Evolutionary conservation across 495 filamentous ascomycete species (phyloP).

Genomic region (Peziza echinospora): DNA sequence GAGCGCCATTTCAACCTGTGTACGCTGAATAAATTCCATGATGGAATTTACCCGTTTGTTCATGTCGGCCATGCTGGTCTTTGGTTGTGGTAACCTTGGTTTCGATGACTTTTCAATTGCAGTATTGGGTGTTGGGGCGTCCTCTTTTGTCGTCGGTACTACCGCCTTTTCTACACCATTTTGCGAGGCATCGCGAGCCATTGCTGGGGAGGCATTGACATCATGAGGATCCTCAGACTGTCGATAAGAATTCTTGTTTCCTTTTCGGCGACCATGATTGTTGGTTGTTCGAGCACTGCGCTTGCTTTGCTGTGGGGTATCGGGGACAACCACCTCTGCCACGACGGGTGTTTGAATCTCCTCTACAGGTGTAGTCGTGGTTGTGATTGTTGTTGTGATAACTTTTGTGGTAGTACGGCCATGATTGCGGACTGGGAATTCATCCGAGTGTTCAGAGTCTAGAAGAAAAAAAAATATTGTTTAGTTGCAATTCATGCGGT

Average conservation of each 20-base stretch:
- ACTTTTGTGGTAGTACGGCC: constrained; percentile 8
- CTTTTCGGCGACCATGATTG: constrained; percentile 19
- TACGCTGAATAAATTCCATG: constrained; percentile 72
- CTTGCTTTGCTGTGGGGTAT: constrained; percentile 13
- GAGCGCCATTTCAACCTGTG: constrained; percentile 69
- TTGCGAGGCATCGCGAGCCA: constrained; percentile 20
- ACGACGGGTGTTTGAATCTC: constrained; percentile 11
- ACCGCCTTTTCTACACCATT: constrained; percentile 15
- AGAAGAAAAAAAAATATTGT: too few species aligned
- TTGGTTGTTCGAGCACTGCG: constrained; percentile 6
- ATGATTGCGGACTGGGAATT: constrained; percentile 15
- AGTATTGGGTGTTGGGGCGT: constrained; percentile 5
- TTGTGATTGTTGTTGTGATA: neutral
- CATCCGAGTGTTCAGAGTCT: constrained; percentile 20
- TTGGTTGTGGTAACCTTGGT: constrained; percentile 22
- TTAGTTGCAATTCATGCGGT: neutral
- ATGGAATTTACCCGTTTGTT: constrained; percentile 64
- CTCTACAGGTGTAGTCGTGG: constrained; percentile 4
- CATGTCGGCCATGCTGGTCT: constrained; percentile 80
- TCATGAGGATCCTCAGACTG: constrained; percentile 22
- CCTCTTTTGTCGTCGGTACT: neutral
- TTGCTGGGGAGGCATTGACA: constrained; percentile 18
- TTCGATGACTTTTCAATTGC: constrained; percentile 17
- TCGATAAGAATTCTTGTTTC: constrained; percentile 27
- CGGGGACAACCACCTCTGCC: constrained; percentile 6